Conservation (phyloP, 345 rosid genomes). For the Citrus mangshanensis region DNA sequence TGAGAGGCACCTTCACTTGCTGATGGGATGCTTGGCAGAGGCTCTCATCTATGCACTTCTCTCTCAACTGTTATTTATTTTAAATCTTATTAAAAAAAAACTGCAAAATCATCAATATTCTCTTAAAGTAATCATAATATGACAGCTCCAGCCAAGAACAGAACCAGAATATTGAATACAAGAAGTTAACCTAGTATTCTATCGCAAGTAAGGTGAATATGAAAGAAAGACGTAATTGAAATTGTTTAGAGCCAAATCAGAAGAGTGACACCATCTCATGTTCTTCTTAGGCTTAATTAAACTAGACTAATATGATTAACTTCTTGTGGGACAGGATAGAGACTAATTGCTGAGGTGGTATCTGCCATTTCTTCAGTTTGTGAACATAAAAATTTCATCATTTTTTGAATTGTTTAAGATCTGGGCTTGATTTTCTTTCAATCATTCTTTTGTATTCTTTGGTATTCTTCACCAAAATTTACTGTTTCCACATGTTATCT, state of each 20-base stretch:
- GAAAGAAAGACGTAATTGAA: neutral
- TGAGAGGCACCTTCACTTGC: neutral
- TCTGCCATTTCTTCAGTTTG: neutral
- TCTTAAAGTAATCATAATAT: neutral
- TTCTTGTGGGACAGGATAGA: neutral
- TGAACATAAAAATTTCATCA: neutral
- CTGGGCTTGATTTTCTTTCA: neutral
- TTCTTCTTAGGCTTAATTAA: neutral
- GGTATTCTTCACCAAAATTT: neutral
- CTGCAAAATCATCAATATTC: neutral
- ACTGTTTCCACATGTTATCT: neutral
- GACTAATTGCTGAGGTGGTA: neutral
- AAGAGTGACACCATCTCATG: neutral
- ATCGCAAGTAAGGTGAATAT: neutral
- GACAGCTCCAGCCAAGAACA: neutral
- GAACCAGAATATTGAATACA: neutral
- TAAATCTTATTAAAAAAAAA: neutral
- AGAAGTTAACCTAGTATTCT: neutral
- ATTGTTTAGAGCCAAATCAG: neutral
- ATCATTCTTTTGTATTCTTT: neutral
- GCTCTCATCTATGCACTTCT: neutral
- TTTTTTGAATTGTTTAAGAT: neutral
- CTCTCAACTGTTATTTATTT: neutral
- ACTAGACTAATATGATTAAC: neutral
- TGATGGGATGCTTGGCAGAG: neutral